Base-by-base conservation (phyloP, 345 rosid species). In the Populus simonii region DNA sequence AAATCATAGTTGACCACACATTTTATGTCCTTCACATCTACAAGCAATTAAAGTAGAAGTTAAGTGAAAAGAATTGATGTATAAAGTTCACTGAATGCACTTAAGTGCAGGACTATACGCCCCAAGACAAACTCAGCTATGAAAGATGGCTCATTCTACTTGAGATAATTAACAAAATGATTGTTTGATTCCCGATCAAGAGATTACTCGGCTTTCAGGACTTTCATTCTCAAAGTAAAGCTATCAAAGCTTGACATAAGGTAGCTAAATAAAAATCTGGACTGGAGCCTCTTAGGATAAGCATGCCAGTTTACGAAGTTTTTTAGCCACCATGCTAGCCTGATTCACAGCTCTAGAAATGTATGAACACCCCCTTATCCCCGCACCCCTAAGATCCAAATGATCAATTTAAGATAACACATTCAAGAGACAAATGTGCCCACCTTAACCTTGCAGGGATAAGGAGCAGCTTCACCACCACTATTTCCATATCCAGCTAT, bases 361-460 rank as follows among this genome's bases (percentile, higher is more conserved):
- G 31, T 57, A 36, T 68, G 68, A 71, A 83, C 66, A 78, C 55
- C 86, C 86, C 89, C 98, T 95, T 93, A 95, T 92, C 99, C 98
- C 99, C 90, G 96, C 99, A 87, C 79, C 82, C 84, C 89, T 70
- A 88, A 68, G 92, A 86, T 87, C 92, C 73, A 68, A 85, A 78
- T 74, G 87, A 85, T 86, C 93, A 79, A 89, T 85, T 87, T 83
- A 91, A 90, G 88, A 90, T 84, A 83, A 91, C 91, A 92, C 90
- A 89, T 91, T 90, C 93, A 86, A 81, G 87, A 82, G 79, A 89
- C 82, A 92, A 90, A 91, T 90, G 93, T 93, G 96, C 97, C 97
- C 97, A 93, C 98, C 98, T 94, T 93, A 91, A 90, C 89, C 85
- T 87, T 86, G 93, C 98, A 93, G 99, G 98, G 98, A 95, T 93